Conservation (phyloP, 768 basidiomycete species). For the Naganishia friedmannii region DNA sequence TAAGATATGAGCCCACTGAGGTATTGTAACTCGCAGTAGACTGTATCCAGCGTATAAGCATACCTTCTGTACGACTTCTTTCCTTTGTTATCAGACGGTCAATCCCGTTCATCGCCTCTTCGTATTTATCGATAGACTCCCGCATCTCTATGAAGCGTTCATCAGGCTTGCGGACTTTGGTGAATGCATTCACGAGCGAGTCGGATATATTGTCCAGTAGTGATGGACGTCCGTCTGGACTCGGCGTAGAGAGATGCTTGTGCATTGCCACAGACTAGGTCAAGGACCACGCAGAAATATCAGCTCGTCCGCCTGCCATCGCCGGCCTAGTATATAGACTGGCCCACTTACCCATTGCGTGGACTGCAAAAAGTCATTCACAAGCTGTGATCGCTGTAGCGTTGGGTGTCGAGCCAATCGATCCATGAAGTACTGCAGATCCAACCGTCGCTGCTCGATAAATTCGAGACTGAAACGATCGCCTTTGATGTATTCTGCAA, state of each 20-base stretch:
- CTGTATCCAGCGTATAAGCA: slow-evolving; percentile 37
- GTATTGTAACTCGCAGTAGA: not conserved
- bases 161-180: slow-evolving; percentile 92
- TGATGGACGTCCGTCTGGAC: slow-evolving; percentile 58
- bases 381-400: slow-evolving; percentile 79
- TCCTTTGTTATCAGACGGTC: slow-evolving; percentile 78
- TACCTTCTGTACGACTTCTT: slow-evolving; percentile 80
- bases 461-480: slow-evolving; percentile 97
- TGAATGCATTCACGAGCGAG: slow-evolving; percentile 91
- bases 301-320: not conserved
- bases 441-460: slow-evolving; percentile 83
- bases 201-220: slow-evolving; percentile 94
- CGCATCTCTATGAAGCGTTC: slow-evolving; percentile 90
- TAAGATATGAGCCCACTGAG: slow-evolving; percentile 41
- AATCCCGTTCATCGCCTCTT: slow-evolving; percentile 78
- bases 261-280: slow-evolving; percentile 91
- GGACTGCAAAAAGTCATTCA: slow-evolving; percentile 92
- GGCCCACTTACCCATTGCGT: slow-evolving; percentile 84
- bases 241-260: slow-evolving; percentile 84
- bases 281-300: not conserved
- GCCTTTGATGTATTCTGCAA: slow-evolving; percentile 89
- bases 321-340: not conserved
- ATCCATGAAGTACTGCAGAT: slow-evolving; percentile 90
- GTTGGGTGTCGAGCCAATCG: slow-evolving; percentile 91
- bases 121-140: slow-evolving; percentile 89